phyloP scores from a whole-genome alignment of 2,329 filamentous ascomycete species.

The Fusarium mangiferae region DNA sequence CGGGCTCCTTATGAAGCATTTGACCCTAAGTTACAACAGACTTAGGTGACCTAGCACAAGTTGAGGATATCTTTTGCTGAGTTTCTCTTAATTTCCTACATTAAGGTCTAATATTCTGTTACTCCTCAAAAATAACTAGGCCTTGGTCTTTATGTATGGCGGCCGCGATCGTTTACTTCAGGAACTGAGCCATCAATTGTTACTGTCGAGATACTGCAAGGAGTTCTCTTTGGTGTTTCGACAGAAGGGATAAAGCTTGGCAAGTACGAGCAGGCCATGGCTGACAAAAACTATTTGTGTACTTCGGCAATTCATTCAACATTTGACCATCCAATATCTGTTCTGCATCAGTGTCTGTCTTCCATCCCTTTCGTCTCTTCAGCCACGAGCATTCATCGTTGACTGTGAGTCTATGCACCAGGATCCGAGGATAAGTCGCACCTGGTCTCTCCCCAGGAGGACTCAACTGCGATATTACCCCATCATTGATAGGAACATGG shows the following conservation, averaged over 20 bases:
- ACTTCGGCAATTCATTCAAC: accelerated
- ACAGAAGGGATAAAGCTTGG: not conserved
- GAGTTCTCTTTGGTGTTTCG: not conserved
- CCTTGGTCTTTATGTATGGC: not conserved
- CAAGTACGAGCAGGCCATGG: not conserved
- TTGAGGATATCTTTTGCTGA: not conserved
- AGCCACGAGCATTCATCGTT: not conserved
- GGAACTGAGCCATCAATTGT: not conserved
- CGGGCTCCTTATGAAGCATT: not conserved
- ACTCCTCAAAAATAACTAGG: not conserved
- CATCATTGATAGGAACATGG: accelerated
- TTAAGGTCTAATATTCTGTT: not conserved
- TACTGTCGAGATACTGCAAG: not conserved
- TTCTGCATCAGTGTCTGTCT: not conserved
- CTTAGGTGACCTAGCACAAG: not conserved
- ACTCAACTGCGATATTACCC: not conserved
- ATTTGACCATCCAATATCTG: accelerated
- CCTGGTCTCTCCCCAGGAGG: not conserved
- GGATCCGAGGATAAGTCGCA: not conserved
- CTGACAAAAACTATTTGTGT: not conserved
- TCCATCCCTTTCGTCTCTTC: not conserved
- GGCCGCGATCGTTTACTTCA: accelerated
- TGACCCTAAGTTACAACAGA: accelerated
- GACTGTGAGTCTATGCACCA: not conserved
- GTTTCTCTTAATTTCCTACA: not conserved